phyloP scores from a whole-genome alignment of 1,284 basidiomycete genomes.

The Moesziomyces antarcticus region DNA sequence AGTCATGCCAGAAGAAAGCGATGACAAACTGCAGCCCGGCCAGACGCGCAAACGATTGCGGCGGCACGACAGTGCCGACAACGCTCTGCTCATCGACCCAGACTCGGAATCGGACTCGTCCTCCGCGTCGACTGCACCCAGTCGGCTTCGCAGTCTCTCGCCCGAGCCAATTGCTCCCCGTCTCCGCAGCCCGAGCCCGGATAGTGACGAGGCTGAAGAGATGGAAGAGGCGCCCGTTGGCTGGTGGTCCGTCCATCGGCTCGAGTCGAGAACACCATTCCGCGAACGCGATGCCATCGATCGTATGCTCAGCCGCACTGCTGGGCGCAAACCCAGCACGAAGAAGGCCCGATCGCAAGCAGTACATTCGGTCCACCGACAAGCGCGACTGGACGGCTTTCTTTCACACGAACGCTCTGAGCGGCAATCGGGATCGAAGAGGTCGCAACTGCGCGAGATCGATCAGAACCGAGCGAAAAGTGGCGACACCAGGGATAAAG shows the following conservation, averaged over 20 bases:
- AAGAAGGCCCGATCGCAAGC: neutral
- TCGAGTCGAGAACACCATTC: conserved; percentile 20
- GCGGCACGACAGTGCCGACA: conserved; percentile 29
- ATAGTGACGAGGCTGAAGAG: conserved; percentile 19
- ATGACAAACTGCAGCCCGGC: conserved; percentile 46
- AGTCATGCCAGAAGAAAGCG: neutral
- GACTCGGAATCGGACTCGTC: conserved; percentile 42
- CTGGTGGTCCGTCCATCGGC: conserved; percentile 37
- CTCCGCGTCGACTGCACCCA: conserved; percentile 14
- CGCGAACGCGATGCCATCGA: conserved; percentile 55
- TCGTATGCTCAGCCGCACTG: conserved; percentile 57
- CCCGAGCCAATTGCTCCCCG: neutral
- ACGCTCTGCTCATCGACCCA: conserved; percentile 40
- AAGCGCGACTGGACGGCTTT: conserved; percentile 35
- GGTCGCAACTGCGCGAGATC: conserved; percentile 25
- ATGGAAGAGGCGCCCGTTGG: conserved; percentile 17
- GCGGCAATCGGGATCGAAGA: neutral
- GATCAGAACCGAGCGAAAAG: conserved; percentile 18
- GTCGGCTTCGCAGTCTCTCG: conserved; percentile 3
- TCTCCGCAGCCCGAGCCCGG: neutral
- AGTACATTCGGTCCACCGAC: conserved; percentile 4
- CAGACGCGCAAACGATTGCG: conserved; percentile 49
- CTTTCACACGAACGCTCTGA: conserved; percentile 15
- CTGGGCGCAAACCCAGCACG: conserved; percentile 19
- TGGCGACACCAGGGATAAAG: neutral